Conservation (phyloP, 495 filamentous ascomycete species). For the Podospora pseudopauciseta region DNA sequence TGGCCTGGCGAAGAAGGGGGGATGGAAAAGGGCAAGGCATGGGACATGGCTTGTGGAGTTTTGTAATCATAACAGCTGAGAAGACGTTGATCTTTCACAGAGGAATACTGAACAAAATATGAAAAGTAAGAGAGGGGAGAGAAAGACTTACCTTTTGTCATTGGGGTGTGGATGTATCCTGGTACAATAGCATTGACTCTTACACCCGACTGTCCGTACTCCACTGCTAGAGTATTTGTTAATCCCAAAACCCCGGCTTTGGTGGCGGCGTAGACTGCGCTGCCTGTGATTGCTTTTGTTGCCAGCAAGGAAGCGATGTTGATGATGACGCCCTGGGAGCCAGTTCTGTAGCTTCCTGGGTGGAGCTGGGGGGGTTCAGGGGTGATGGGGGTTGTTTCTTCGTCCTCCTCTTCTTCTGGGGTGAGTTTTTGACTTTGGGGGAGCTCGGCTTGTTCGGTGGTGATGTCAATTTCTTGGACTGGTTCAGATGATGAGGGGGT, state of each 20-base stretch:
- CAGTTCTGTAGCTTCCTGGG: background rate
- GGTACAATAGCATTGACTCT: conserved; percentile 80
- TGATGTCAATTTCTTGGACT: background rate
- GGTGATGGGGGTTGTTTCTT: background rate
- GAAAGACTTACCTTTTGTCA: conserved; percentile 60
- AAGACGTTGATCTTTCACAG: background rate
- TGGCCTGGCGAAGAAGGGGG: background rate
- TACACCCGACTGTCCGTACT: conserved; percentile 55
- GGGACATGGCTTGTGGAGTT: background rate
- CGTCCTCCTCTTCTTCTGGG: background rate
- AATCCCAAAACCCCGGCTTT: conserved; percentile 68
- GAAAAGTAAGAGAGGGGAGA: background rate
- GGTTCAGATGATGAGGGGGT: background rate
- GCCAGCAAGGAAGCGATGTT: conserved; percentile 75
- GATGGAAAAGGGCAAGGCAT: background rate
- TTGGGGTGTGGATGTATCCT: conserved; percentile 75
- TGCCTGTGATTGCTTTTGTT: conserved; percentile 57
- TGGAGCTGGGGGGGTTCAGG: background rate
- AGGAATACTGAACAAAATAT: background rate
- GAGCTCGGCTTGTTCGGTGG: background rate
- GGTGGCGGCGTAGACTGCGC: conserved; percentile 69
- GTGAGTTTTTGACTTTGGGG: background rate
- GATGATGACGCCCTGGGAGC: conserved; percentile 56
- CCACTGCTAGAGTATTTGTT: conserved; percentile 65
- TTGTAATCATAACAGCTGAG: background rate